A percentile compares a stretch with the other conserved stretches of the same genome.
Conservation (phyloP, 2,329 filamentous ascomycete genomes). For the Falciphora oryzae region DNA sequence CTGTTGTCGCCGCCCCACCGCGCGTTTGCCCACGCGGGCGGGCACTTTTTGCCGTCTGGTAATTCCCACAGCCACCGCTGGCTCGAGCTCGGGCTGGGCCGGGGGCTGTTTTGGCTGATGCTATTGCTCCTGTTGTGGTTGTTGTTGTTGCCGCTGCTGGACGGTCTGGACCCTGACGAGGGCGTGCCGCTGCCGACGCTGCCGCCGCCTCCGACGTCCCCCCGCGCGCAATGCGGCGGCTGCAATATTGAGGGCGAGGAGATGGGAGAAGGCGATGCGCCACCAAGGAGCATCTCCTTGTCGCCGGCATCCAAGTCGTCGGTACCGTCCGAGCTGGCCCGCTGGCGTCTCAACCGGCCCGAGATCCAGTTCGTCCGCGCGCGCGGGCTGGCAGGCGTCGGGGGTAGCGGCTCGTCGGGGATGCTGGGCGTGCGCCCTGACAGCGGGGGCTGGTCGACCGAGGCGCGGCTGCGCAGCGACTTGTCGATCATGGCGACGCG, state of each 20-base stretch:
- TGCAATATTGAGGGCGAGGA: neutral
- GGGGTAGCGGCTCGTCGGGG: constrained; percentile 3
- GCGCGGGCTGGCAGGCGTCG: neutral
- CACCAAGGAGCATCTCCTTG: constrained; percentile 9
- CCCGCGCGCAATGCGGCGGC: too few relatives aligned
- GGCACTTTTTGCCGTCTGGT: constrained; percentile 9
- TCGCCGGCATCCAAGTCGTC: constrained; percentile 3
- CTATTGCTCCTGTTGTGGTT: neutral
- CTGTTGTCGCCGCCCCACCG: constrained; percentile 4
- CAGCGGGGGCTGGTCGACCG: constrained; percentile 7
- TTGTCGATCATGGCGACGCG: constrained; percentile 18
- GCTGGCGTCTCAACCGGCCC: neutral
- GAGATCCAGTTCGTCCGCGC: neutral
- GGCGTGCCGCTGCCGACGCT: too few relatives aligned
- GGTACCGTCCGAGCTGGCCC: neutral
- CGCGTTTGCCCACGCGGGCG: constrained; percentile 7
- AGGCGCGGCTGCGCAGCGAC: constrained; percentile 18
- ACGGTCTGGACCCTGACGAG: too few relatives aligned
- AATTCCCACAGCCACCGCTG: constrained; percentile 8
- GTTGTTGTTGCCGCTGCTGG: constrained; percentile 3
- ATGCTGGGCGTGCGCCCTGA: neutral
- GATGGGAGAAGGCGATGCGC: neutral
- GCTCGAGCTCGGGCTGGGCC: constrained; percentile 6
- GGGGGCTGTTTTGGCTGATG: neutral
- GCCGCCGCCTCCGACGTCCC: too few relatives aligned